Evolutionary conservation across 2,329 filamentous ascomycete species (phyloP), one percentile per base, ranked within the genome.

Genomic region (Sporothrix humicola): DNA sequence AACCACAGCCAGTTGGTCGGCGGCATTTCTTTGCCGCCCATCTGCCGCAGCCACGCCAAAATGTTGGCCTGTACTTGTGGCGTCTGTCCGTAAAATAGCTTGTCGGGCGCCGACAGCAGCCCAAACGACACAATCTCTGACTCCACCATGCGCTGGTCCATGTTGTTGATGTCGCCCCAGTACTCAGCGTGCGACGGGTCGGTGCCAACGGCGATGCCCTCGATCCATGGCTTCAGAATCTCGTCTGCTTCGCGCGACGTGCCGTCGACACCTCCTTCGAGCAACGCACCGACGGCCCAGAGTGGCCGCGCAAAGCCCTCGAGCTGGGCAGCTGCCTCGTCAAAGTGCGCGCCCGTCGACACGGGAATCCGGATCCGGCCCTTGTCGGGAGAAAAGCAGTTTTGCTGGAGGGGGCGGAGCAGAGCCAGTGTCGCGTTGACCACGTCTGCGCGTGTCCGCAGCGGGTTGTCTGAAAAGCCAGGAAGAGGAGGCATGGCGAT

Each of bases 131-230:
- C 81, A 37, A 85, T 84, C 76, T 88, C 86, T 56, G 85, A 83
- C 75, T 88, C 86, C 0, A 88, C 86, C 86, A 88, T 88, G 1
- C 85, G 78, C 76, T 88, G 86, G 68, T 88, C 85, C 23, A 81
- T 80, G 4, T 85, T 77, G 0, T 80, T 78, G 1, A 87, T 81
- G 0, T 80, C 77, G 0, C 85, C 86, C 86, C 86, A 88, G 74
- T 86, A 88, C 31, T 83, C 82, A 0, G 75, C 54, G 20, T 80
- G 77, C 0, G 73, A 54, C 0, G 82, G 82, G 23, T 84, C 79
- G 0, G 80, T 80, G 4, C 82, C 82, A 2, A 76, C 74, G 0
- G 74, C 72, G n/a, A 82, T 63, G 23, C 82, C 77, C 13, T 76
- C 37, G 37, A 81, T 63, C 82, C 82, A 84, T 71, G 78, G 77